A percentile compares a stretch with the other conserved stretches of the same genome.
Conservation (phyloP, 345 rosid species). For the Passiflora organensis region DNA sequence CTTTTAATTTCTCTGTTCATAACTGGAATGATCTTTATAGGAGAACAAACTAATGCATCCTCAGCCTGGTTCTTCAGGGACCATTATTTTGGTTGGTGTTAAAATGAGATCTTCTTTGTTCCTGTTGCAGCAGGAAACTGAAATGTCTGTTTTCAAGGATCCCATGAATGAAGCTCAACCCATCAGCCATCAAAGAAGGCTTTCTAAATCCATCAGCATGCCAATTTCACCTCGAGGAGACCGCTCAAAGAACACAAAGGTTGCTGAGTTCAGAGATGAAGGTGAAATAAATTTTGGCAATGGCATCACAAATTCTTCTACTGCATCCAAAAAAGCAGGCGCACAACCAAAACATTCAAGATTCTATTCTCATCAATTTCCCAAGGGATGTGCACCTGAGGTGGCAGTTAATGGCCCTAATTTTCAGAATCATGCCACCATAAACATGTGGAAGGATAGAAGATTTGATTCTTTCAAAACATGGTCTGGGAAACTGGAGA, state of each 20-base stretch:
- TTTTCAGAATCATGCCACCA: constrained; percentile 28
- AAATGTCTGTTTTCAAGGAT: too few species aligned
- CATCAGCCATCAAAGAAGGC: constrained; percentile 30
- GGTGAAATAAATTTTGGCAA: constrained; percentile 2
- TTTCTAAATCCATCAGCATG: constrained; percentile 59
- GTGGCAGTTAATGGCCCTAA: constrained; percentile 10
- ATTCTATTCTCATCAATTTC: constrained; percentile 66
- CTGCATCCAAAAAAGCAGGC: constrained; percentile 14
- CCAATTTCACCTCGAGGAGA: constrained; percentile 39
- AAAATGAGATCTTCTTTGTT: background rate
- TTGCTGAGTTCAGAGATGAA: constrained; percentile 17
- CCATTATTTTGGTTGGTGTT: background rate
- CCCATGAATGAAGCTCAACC: too few species aligned
- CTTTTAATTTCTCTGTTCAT: too few species aligned
- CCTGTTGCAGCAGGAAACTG: constrained; percentile 1
- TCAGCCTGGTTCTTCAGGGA: background rate
- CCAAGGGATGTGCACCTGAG: constrained; percentile 28
- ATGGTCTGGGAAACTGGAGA: constrained; percentile 80
- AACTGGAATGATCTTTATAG: too few species aligned
- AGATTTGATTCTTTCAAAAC: constrained; percentile 82
- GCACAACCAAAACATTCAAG: constrained; percentile 20
- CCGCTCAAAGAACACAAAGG: constrained; percentile 15
- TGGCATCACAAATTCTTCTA: constrained; percentile 23
- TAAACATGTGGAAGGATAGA: constrained; percentile 40
- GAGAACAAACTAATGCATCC: too few species aligned